Base-by-base conservation (phyloP, 768 basidiomycete genomes). In the Clavulina sp. region DNA sequence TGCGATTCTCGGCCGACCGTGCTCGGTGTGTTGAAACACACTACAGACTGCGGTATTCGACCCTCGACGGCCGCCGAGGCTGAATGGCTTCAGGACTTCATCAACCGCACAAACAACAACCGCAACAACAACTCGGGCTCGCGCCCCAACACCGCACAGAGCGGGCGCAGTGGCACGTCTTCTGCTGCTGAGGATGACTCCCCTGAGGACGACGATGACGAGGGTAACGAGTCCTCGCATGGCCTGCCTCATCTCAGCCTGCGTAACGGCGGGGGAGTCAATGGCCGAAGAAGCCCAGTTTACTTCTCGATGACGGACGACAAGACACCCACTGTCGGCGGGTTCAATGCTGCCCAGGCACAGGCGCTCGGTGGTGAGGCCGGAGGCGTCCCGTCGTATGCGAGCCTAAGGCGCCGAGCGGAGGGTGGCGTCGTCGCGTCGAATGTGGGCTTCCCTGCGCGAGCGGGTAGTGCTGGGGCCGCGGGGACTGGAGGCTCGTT, bases 21-120 rank as follows among this genome's bases (percentile, higher is more conserved):
- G 56, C 56, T 56, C 57, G 51, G 56, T 56, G 61, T 58, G 48
- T 58, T n/a, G n/a, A n/a, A n/a, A n/a, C n/a, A n/a, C n/a, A n/a
- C n/a, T n/a, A n/a, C 66, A 84, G 87, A 89, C 74, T 89, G 86
- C 69, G 86, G 86, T 58, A 89, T 89, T 60, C 79, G 86, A 60
- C 87, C 86, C 51, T 83, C 84, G n/a, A 88, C 84, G 30, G 78
- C 84, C 57, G 78, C 84, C 33, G 86, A 89, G 69, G 84, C 84
- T 56, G 86, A 89, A 66, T 89, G 84, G 74, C 74, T 89, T 24
- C 86, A 88, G 63, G 86, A 88, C 58, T 89, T 87, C 65, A 84
- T 88, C 57, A 83, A 84, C 59, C 86, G 85, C 63, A 84, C 86
- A 3, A 89, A 89, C 68, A 87, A 87, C 63, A 51, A 55, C 46